phyloP scores from a whole-genome alignment of 2,329 filamentous ascomycete genomes.

The Fusarium tricinctum region DNA sequence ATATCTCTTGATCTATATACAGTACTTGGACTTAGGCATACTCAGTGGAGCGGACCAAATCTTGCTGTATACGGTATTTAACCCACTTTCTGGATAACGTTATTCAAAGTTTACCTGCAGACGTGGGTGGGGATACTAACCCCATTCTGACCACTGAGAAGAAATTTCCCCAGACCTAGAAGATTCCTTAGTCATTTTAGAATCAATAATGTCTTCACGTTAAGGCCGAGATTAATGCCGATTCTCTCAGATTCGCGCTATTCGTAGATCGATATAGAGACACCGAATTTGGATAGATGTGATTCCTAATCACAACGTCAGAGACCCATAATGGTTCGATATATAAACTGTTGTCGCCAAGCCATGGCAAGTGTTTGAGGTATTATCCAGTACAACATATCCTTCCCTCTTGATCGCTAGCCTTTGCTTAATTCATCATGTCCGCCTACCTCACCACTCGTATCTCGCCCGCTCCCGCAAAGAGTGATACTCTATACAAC shows the following conservation, averaged over 20 bases:
- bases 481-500: constrained; percentile 44
- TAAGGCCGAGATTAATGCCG: background rate
- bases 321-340: constrained; percentile 10
- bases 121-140: background rate
- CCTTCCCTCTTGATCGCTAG: background rate
- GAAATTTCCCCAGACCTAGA: background rate
- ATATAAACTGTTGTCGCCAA: constrained; percentile 7
- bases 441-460: constrained; percentile 49
- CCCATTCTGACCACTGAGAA: background rate
- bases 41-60: background rate
- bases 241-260: background rate
- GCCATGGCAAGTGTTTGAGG: background rate
- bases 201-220: background rate
- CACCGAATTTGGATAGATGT: background rate
- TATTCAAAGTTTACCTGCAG: constrained; percentile 7
- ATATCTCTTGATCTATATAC: constrained; percentile 1
- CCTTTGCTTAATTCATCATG: constrained; percentile 32
- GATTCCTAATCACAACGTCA: constrained; percentile 40
- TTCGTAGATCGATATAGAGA: background rate
- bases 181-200: background rate
- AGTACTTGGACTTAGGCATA: background rate
- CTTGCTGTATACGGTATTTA: constrained; percentile 14
- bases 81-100: constrained; percentile 28
- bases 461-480: constrained; percentile 42
- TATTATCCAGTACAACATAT: background rate